phyloP scores from a whole-genome alignment of 164 flowering plant genomes.

The Aristolochia fimbriata region DNA sequence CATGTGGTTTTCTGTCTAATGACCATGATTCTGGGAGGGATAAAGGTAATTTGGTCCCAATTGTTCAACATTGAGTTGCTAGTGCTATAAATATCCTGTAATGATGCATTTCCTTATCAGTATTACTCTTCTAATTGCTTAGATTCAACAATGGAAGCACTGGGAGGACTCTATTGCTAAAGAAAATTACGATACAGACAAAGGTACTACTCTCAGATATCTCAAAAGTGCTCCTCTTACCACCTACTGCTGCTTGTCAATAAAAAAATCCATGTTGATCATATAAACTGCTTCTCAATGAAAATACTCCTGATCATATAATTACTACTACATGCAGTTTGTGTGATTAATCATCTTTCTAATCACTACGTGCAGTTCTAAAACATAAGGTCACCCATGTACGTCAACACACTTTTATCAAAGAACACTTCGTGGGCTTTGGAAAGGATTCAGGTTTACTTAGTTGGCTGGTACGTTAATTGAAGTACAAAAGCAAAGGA shows the following conservation, averaged over 20 bases:
- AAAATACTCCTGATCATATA: neutral
- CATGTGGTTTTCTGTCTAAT: constrained; percentile 68
- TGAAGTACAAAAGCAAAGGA: too few species aligned
- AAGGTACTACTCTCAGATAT: constrained; percentile 18
- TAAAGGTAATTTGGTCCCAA: constrained; percentile 29
- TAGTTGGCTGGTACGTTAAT: constrained; percentile 62
- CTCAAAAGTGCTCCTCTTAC: too few species aligned
- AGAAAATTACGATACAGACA: constrained; percentile 33
- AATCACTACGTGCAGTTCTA: constrained; percentile 35
- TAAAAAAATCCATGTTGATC: neutral
- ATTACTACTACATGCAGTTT: neutral
- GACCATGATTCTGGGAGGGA: constrained; percentile 64
- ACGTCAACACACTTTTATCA: constrained; percentile 69
- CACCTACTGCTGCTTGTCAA: too few species aligned
- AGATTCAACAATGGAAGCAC: constrained; percentile 89
- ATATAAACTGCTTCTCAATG: neutral
- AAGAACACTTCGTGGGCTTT: constrained; percentile 49
- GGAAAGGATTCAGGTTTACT: constrained; percentile 34
- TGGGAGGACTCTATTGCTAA: constrained; percentile 81
- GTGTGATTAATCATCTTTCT: neutral
- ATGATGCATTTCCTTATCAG: neutral
- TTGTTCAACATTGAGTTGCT: neutral
- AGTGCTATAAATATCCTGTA: neutral
- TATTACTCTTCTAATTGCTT: constrained; percentile 4
- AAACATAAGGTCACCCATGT: constrained; percentile 59